Evolutionary conservation across 192 early-diverging fungal genomes (phyloP).

Genomic region (Diversispora epigaea): DNA sequence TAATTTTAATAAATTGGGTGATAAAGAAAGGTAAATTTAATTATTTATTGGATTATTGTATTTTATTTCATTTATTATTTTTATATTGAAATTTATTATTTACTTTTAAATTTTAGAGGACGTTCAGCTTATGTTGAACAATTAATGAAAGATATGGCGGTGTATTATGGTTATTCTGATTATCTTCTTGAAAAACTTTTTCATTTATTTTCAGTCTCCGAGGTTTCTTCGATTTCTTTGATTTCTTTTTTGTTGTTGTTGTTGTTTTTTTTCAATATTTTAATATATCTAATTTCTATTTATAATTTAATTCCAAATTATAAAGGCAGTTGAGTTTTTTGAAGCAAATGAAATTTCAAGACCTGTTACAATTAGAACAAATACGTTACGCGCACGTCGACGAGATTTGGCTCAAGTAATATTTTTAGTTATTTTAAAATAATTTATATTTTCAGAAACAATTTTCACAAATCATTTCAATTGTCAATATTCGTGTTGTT

Average conservation of each 20-base stretch:
- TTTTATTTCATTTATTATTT: background rate
- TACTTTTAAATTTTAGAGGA: conserved; percentile 42
- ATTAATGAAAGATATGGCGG: conserved; percentile 84
- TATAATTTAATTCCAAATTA: background rate
- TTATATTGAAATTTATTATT: background rate
- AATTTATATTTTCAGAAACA: background rate
- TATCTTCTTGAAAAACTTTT: conserved; percentile 90
- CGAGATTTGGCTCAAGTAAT: conserved; percentile 84
- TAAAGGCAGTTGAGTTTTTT: conserved; percentile 89
- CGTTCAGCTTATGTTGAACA: conserved; percentile 85
- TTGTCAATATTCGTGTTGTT: background rate
- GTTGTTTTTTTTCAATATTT: conserved; percentile 9
- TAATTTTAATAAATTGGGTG: conserved; percentile 86
- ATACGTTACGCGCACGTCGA: conserved; percentile 91
- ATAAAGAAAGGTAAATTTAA: conserved; percentile 54
- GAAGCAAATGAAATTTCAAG: conserved; percentile 97
- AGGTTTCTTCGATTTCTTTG: conserved; percentile 44
- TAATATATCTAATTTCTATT: background rate
- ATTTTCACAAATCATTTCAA: background rate
- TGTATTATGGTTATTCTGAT: conserved; percentile 95
- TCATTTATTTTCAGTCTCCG: conserved; percentile 85
- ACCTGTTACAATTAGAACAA: conserved; percentile 94
- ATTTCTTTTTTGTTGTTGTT: background rate
- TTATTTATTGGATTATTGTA: too few species aligned
- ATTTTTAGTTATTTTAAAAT: background rate